Base-by-base conservation (phyloP, 2,329 filamentous ascomycete genomes). In the Ascochyta fabae region DNA sequence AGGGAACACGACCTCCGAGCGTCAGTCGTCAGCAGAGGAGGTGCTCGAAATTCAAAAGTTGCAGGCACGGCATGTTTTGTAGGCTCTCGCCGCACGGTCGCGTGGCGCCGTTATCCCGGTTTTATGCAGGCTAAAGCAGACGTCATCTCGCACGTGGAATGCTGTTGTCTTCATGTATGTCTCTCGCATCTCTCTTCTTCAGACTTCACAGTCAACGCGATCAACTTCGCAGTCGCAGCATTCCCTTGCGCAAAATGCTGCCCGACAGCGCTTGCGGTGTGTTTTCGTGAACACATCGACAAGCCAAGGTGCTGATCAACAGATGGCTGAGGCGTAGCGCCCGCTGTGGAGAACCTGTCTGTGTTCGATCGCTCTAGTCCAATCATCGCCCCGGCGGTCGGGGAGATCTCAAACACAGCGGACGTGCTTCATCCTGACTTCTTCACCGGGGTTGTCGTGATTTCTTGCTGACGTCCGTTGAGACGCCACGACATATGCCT, bases 1-100 rank as follows among this genome's bases (percentile, higher is more conserved):
- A 75, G 73, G 74, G 72, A 73, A 68, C 71, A 71, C 68, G 58
- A 60, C 69, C 72, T 72, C 69, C 68, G 64, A 55, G 59, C 51
- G 67, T 56, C 61, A 64, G 67, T 65, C 60, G 67, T 36, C 57
- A 62, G 68, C 66, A 74, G 70, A 75, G 71, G 71, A 72, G 58
- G 67, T 73, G 73, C 65, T 70, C 73, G 65, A 60, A 40, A 48
- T 42, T 53, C 23, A 53, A 49, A 58, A 65, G 54, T 64, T 64
- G 72, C 63, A 62, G 56, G 42, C 45, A 64, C 49, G 29, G 58
- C 57, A 41, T 57, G 52, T 73, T 75, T 73, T 75, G 73, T 75
- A 71, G 56, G 50, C 53, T 57, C 58, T 52, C 53, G 60, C 65
- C 63, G 64, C 65, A 58, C 51, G 59, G 56, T 55, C 45, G 61